Conservation (phyloP, 1,139 yeast genomes). For the Meyerozyma guilliermondii region DNA sequence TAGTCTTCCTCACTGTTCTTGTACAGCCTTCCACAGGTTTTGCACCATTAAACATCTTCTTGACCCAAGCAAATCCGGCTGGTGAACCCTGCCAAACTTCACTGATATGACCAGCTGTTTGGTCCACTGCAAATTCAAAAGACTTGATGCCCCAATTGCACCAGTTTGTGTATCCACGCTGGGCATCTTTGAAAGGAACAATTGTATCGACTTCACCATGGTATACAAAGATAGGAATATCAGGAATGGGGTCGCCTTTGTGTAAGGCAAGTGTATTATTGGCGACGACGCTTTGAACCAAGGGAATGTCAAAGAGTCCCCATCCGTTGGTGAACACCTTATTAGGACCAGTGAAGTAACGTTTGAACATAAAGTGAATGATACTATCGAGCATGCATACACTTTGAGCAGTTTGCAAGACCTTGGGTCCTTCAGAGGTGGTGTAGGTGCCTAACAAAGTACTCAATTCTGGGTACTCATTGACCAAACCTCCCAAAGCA, state of each 20-base stretch:
- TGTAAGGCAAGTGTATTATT: slow-evolving; percentile 10
- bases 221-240: slow-evolving; percentile 9
- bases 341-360: slow-evolving; percentile 8
- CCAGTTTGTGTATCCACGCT: slow-evolving; percentile 6
- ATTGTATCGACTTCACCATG: slow-evolving; percentile 9
- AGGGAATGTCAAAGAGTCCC: slow-evolving; percentile 13
- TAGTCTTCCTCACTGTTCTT: slow-evolving; percentile 16
- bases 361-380: slow-evolving; percentile 4
- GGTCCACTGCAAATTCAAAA: slow-evolving; percentile 11
- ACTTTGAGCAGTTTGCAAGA: slow-evolving; percentile 1
- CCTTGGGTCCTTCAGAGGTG: not conserved
- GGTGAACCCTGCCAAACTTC: slow-evolving; percentile 4
- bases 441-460: slow-evolving; percentile 5
- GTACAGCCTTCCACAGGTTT: slow-evolving; percentile 25
- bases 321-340: slow-evolving; percentile 11
- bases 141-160: slow-evolving; percentile 7
- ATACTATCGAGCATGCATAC: slow-evolving; percentile 7
- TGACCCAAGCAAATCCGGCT: slow-evolving; percentile 4
- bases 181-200: slow-evolving; percentile 8
- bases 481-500: slow-evolving; percentile 22
- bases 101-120: slow-evolving; percentile 10
- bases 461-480: slow-evolving; percentile 22
- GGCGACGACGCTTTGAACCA: slow-evolving; percentile 11
- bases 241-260: slow-evolving; percentile 10
- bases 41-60: slow-evolving; percentile 18